Base-by-base conservation (phyloP, 345 rosid genomes). In the Ceriops tagal region DNA sequence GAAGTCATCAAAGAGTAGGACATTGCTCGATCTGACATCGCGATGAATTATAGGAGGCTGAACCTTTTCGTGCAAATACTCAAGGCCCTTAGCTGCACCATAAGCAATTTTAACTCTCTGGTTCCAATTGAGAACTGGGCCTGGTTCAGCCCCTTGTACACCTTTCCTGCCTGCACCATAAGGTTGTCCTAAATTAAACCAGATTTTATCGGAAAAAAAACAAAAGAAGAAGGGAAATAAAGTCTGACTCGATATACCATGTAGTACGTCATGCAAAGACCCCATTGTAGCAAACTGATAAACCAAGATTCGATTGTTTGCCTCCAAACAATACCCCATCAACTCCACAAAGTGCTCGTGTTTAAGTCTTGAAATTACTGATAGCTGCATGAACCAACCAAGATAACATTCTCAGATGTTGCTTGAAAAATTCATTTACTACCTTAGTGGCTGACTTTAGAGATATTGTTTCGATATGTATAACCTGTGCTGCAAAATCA, bases 1-100 rank as follows among this genome's bases (percentile, higher is more conserved):
- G 73, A 90, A 96, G 69, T 89, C 95, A 53, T 96, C 90, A 19
- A 90, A 92, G 56, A 96, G 80, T 27, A 96, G 83, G 57, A 96
- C 95, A 52, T 92, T 96, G 98, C 99, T 92, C 4, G 98, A 92
- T 77, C 98, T 85, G 35, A 96, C 88, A 73, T 92, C 99, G 1
- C 98, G 88, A 46, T 96, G 99, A 62, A 92, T 96, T 39, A 96
- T 80, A 3, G 97, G 73, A 65, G 98, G 99, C 75, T 92, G 97
- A 58, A 86, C 86, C 70, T 87, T 96, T 82, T 96, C 99, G 24
- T 96, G 99, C 74, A 96, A 84, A 79, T 80, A 96, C 76, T 96
- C 97, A 0, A 96, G 91, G 19, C 99, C 99, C 75, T 78, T 89
- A 0, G 97, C 97, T 24, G 97, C 99, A 52, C 98, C 98, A 66